Evolutionary conservation across 257 asterid genomes (phyloP), one percentile per base, ranked within the genome.

Genomic region (Petrea volubilis): DNA sequence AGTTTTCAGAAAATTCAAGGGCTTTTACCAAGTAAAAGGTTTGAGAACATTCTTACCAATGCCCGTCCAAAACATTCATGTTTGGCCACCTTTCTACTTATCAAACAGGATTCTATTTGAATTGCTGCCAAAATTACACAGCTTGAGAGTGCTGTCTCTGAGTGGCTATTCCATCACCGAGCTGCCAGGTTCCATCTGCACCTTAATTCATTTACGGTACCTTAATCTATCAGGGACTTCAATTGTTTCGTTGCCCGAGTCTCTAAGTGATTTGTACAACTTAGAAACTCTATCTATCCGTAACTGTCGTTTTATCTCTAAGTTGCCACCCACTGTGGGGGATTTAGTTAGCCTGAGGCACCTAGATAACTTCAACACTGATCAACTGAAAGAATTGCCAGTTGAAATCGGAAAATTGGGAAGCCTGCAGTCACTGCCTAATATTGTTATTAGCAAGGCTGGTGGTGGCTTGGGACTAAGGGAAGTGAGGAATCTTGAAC

Each of bases 361-460:
- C 71, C 86, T 73, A 15, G 88, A 81, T 70, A 76, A 71, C 71
- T 71, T 81, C 3, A 75, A 78, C 28, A 84, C 88, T 7, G 82
- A 74, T 59, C 70, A 67, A n/a, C 77, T 81, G 72, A 84, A 56
- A 43, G 82, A 76, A 53, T 58, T 84, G 79, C 81, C 88, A 2
- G 70, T 40, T n/a, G 69, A 74, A 68, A 76, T 84, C 3, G 77
- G 80, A 6, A 51, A 73, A 12, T 49, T 81, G 77, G 67, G 50
- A 51, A 67, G 57, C 47, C 79, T 81, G 60, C 85, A 74, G 65
- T 69, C 82, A 15, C 61, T 84, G 47, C 82, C 84, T 6, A 84
- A 81, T 64, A 68, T 84, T 49, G 80, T 77, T 25, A 49, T 78
- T 27, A 72, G 79, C 50, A 78, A 68, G 43, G 73, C 6, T 47